A percentile compares a stretch with the other conserved stretches of the same genome.
phyloP scores from a whole-genome alignment of 1,284 basidiomycete species.

The Marasmius fiardii region DNA sequence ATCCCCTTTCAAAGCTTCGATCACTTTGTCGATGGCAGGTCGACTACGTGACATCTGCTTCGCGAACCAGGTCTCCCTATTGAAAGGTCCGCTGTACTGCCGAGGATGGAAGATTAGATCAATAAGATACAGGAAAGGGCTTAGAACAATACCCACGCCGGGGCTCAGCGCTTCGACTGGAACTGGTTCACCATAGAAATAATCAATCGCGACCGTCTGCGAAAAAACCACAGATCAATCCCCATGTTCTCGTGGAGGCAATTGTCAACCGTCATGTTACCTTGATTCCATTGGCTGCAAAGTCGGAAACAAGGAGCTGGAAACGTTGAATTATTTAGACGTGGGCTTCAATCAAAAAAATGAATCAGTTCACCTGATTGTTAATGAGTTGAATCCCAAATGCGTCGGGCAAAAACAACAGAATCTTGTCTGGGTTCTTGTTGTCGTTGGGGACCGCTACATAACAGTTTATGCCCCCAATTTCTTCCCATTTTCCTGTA shows the following conservation, averaged over 20 bases:
- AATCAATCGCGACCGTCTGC: conserved; percentile 52
- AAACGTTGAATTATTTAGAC: neutral
- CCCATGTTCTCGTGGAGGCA: conserved; percentile 53
- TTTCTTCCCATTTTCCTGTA: conserved; percentile 17
- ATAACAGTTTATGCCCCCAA: conserved; percentile 45
- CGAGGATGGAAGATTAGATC: neutral
- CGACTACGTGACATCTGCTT: conserved; percentile 50
- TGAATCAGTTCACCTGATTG: conserved; percentile 5
- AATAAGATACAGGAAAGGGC: neutral
- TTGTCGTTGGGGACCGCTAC: conserved; percentile 42
- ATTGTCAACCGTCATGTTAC: conserved; percentile 19
- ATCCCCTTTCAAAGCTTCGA: conserved; percentile 50
- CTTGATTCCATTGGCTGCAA: conserved; percentile 49
- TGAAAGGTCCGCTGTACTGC: conserved; percentile 28
- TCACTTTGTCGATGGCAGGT: conserved; percentile 54
- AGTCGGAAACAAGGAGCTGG: conserved; percentile 46
- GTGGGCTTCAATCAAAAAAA: neutral
- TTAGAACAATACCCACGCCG: conserved; percentile 28
- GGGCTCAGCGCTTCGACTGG: conserved; percentile 34
- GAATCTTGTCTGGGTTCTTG: conserved; percentile 48
- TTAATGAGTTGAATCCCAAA: conserved; percentile 32
- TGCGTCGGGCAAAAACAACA: conserved; percentile 49
- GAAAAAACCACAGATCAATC: conserved; percentile 37
- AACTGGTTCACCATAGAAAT: conserved; percentile 58
- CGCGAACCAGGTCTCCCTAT: conserved; percentile 46